Base-by-base conservation (phyloP, 108 stramenopile species). In the Fragilariopsis cylindrus region DNA sequence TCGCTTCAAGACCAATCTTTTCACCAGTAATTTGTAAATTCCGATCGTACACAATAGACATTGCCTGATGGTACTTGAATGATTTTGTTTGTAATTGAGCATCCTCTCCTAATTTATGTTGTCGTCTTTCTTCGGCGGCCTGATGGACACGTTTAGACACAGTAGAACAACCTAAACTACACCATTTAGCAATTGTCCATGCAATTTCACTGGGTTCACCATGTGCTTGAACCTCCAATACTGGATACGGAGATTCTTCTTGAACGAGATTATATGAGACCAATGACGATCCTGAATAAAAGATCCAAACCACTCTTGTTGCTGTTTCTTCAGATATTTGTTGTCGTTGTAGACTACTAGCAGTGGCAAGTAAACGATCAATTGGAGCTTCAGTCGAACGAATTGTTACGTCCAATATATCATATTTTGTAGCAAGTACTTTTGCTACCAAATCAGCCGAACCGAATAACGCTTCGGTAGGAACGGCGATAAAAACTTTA, bases 1-100 rank as follows among this genome's bases (percentile, higher is more conserved):
- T 76, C 57, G 71, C 48, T 45, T 60, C 71, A 3, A 72, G 16
- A 15, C 75, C 77, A 42, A 72, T 54, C 5, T 55, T 64, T 42
- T 86, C 85, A 54, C 85, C 85, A 6, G 83, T 84, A 39, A 89
- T 72, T 71, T 86, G 85, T 3, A 16, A 19, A 8, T 80, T 71
- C 48, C 52, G 19, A 64, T 89, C 88, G 57, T 57, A 86, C 48
- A 74, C 78, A 8, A 13, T 56, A 19, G 77, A 62, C 76, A 89
- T 89, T 46, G 70, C 60, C 16, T 63, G 46, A 9, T 52, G 60
- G 60, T 89, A 85, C 57, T 71, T 74, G 13, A 57, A 68, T 44
- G 72, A 77, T 57, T 82, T 56, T 8, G 85, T 83, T 47, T 78
- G 76, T 46, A 78, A 53, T 65, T 86, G 85, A 45, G 82, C 79